These are phyloP conservation scores for Epithemia pelagica DNA, from an alignment of 108 stramenopile species.

Conservation along the genomic window DNA sequence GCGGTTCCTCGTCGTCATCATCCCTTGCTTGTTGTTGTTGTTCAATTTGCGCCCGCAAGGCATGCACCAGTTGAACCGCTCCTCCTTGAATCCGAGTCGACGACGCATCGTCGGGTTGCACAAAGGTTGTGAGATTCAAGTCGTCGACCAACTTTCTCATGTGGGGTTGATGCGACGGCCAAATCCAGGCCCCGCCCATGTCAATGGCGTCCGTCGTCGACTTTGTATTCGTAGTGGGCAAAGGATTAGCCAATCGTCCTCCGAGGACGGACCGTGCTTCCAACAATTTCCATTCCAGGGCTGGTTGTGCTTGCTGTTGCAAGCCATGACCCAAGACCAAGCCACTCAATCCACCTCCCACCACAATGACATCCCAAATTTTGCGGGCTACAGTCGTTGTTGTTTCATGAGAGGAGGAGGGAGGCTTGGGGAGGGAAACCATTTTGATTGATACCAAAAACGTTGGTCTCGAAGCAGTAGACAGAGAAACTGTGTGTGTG, in stretches of 20 bases:
- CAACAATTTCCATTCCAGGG: slow-evolving; percentile 29
- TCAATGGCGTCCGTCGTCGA: slow-evolving; percentile 23
- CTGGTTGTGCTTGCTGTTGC: neutral
- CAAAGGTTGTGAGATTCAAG: slow-evolving; percentile 24
- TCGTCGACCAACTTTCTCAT: slow-evolving; percentile 20
- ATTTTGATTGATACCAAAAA: too few species aligned
- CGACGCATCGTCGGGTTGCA: slow-evolving; percentile 39
- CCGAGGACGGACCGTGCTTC: slow-evolving; percentile 39
- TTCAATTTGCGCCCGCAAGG: slow-evolving; percentile 13
- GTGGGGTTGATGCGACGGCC: slow-evolving; percentile 39
- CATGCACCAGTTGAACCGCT: slow-evolving; percentile 32
- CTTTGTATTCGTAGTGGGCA: neutral
- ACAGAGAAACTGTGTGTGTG: too few species aligned
- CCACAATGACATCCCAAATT: slow-evolving; percentile 32
- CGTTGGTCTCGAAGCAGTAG: too few species aligned
- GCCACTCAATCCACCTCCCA: slow-evolving; percentile 38
- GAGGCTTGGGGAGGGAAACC: too few species aligned
- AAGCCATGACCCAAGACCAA: slow-evolving; percentile 22
- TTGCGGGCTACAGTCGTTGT: neutral
- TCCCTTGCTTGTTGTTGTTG: neutral
- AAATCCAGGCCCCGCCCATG: slow-evolving; percentile 56
- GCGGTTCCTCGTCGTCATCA: neutral
- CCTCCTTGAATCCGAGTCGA: slow-evolving; percentile 43
- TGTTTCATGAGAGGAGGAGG: too few species aligned
- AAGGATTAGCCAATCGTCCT: slow-evolving; percentile 35